Conservation (phyloP, 2,329 filamentous ascomycete genomes). For the Ceratocystis albifundus region DNA sequence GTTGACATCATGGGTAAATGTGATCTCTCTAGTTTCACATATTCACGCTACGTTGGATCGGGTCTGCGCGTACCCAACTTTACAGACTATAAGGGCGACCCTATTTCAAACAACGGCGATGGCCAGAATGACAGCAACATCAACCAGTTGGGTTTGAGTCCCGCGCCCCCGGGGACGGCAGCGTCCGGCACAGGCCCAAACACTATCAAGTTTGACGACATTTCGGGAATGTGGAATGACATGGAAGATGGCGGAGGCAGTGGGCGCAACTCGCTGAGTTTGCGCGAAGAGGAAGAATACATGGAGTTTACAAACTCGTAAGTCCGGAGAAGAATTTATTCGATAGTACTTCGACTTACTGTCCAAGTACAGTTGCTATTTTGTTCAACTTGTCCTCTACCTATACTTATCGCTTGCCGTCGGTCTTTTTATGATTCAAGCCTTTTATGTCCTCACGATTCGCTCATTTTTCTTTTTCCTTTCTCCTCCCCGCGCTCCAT, state of each 20-base stretch:
- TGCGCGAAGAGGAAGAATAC: slow-evolving; percentile 93
- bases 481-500: not conserved
- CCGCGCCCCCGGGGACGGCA: not conserved
- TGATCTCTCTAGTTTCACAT: slow-evolving; percentile 61
- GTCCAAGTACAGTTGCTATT: not conserved
- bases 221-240: slow-evolving; percentile 53
- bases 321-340: not conserved
- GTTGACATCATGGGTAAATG: slow-evolving; percentile 78
- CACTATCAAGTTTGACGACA: slow-evolving; percentile 36
- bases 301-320: slow-evolving; percentile 55
- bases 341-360: not conserved
- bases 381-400: not conserved
- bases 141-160: slow-evolving; percentile 25
- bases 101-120: slow-evolving; percentile 38
- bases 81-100: slow-evolving; percentile 80
- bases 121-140: not conserved
- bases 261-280: slow-evolving; percentile 54
- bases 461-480: not conserved
- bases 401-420: not conserved
- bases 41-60: slow-evolving; percentile 70
- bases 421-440: not conserved
- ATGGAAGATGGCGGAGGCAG: slow-evolving; percentile 57
- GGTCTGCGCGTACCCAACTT: slow-evolving; percentile 85
- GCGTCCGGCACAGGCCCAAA: not conserved
- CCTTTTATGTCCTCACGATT: not conserved